Base-by-base conservation (phyloP, 148 eudicot species). In the Diospyros lotus region DNA sequence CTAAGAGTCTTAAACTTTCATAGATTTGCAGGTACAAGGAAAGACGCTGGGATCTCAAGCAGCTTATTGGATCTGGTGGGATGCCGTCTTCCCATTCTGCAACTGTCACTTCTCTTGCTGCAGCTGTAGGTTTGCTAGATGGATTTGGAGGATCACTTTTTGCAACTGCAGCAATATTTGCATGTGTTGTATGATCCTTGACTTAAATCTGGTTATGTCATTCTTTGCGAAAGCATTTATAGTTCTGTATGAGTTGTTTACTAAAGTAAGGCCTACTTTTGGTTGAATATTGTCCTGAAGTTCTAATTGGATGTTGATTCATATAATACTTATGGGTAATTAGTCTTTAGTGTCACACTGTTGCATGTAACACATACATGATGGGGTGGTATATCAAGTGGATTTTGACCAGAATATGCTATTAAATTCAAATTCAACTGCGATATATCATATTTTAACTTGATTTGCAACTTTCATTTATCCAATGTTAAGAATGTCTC, bases 11-110 rank as follows among this genome's bases (percentile, higher is more conserved):
- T 79, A 86, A 73, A 74, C 78, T 79, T 80, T 86, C 77, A 60
- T 85, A 83, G 80, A 79, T 70, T 75, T 86, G 76, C 91, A 96
- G 99, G 99, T 96, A 89, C 75, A 96, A 86, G 80, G 99, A 93
- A 73, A 89, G 80, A 66, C 78, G 86, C 51, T 96, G 98, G 97
- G 99, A 96, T 77, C 79, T 89, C 71, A 91, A 88, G 84, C 90
- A 89, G 79, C 78, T 96, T 63, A 68, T 96, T 81, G 97, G 85
- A 74, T 96, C 99, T 50, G 99, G 99, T 72, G 99, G 99, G 38
- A 96, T 96, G 99, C 99, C 99, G 18, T 96, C 99, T 51, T 96
- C 99, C 65, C 99, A 96, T 83, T 89, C 99, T 28, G 93, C 99
- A 66, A 93, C 99, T 14, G 99, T 96, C 65, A 80, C 89, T 62